Evolutionary conservation across 768 basidiomycete species (phyloP), one percentile per base, ranked within the genome.

Genomic region (Collybia sordida): DNA sequence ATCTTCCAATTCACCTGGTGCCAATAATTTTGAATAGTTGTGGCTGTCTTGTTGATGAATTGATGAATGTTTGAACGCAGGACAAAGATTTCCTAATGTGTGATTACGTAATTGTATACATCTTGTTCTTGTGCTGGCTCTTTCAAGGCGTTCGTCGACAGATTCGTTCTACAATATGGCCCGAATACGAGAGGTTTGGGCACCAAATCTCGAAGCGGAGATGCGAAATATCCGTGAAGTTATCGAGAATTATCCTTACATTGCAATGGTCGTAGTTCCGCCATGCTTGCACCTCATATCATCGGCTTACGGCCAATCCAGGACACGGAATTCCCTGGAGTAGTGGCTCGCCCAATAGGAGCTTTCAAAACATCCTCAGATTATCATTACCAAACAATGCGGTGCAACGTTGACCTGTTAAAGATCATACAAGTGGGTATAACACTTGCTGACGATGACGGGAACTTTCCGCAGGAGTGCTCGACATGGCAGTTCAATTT

Each of bases 401-500:
- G 97, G 53, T 97, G 95, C 74, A 99, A 99, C 70, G 97, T 98
- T 61, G 97, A 99, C 78, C 76, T 98, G 42, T 80, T 99, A 58
- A 93, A 93, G 74, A 90, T 98, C 71, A 98, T 99, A 44, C 97
- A 99, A 72, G 85, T 98, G 53, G 97, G 97, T 4, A 81, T 99
- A 56, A 97, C 97, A 5, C 75, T 99, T 23, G 88, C 91, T 35
- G 93, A 98, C 67, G 93, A 95, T 65, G 83, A 97, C 25, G 97
- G 97, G 4, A 88, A 94, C 63, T 85, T 86, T 50, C 93, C 95
- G 9, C 85, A 85, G 58, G 95, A 96, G 46, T 82, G 87, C 28
- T 89, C 90, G 24, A 97, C 95, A 46, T 99, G 97, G 97, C 97
- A 99, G 69, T 99, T 99, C 74, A 99, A 99, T 69, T 98, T 99